Conservation (phyloP, 176 grass and related monocot species). For the Phyllostachys edulis region DNA sequence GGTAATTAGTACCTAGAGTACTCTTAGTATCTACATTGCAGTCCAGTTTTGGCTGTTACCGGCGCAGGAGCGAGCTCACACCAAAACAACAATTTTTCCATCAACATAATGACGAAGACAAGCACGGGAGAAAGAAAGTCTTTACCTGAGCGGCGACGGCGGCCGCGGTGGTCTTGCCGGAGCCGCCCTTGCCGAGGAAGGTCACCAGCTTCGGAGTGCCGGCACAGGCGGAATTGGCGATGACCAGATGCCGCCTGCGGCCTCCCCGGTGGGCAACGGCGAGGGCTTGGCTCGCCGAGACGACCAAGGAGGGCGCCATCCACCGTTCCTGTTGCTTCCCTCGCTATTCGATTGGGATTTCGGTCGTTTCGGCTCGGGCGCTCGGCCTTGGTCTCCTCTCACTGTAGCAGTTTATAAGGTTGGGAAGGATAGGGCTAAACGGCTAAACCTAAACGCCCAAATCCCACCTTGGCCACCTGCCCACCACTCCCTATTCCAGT, state of each 20-base stretch:
- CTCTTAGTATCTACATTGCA: background rate
- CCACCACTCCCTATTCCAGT: no score
- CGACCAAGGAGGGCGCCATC: conserved; percentile 32
- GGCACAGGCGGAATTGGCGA: conserved; percentile 30
- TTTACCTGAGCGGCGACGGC: conserved; percentile 68
- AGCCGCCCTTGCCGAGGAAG: conserved; percentile 88
- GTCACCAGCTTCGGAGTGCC: conserved; percentile 67
- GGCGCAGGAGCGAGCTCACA: background rate
- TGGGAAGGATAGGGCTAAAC: background rate
- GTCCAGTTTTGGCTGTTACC: background rate
- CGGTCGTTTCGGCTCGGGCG: background rate
- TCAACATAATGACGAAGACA: background rate
- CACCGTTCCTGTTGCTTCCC: background rate
- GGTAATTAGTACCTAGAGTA: background rate
- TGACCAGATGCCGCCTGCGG: conserved; percentile 21
- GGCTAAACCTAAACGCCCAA: no score
- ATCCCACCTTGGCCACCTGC: background rate
- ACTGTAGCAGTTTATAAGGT: background rate
- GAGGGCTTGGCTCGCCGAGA: conserved; percentile 30
- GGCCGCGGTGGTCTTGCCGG: conserved; percentile 86
- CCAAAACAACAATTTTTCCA: background rate
- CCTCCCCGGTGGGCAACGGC: conserved; percentile 11
- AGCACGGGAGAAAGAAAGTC: background rate
- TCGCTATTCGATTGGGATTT: background rate
- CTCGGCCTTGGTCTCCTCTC: background rate